These are phyloP conservation scores for Claviceps sp. DNA, from an alignment of 2,329 filamentous ascomycete species.

Conservation along the genomic window DNA sequence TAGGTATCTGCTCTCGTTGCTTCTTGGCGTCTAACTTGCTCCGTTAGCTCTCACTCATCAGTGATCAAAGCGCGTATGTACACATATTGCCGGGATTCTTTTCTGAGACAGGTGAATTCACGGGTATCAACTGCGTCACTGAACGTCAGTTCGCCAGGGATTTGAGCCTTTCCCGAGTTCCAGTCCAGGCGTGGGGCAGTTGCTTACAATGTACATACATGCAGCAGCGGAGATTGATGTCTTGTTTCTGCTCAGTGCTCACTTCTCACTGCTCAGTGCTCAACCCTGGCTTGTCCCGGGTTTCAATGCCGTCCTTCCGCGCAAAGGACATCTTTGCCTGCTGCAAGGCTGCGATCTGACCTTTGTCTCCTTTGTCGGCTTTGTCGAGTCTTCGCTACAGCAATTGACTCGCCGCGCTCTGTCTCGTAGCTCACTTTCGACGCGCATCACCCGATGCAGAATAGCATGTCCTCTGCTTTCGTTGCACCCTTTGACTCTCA, in stretches of 20 bases:
- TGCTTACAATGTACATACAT: not conserved
- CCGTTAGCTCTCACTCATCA: not conserved
- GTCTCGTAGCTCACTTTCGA: not conserved
- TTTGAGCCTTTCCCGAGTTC: not conserved
- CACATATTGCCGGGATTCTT: not conserved
- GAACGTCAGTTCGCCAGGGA: not conserved
- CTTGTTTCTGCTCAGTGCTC: not conserved
- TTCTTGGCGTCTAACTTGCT: not conserved
- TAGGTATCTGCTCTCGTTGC: not conserved
- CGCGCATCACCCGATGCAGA: not conserved
- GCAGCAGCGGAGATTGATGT: not conserved
- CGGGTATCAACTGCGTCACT: not conserved
- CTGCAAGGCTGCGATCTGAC: not conserved
- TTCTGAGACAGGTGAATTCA: not conserved
- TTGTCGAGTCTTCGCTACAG: too few species aligned
- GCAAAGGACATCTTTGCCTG: not conserved
- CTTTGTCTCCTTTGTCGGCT: not conserved
- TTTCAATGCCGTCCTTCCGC: not conserved
- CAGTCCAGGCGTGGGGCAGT: not conserved
- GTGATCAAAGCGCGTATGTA: not conserved
- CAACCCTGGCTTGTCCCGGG: too few species aligned
- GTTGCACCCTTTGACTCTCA: not conserved
- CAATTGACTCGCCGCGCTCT: not conserved
- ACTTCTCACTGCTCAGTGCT: not conserved
- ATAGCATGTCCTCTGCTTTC: not conserved